These are phyloP conservation scores for Silene noctiflora DNA, from an alignment of 179 eudicot species.

Conservation along the genomic window DNA sequence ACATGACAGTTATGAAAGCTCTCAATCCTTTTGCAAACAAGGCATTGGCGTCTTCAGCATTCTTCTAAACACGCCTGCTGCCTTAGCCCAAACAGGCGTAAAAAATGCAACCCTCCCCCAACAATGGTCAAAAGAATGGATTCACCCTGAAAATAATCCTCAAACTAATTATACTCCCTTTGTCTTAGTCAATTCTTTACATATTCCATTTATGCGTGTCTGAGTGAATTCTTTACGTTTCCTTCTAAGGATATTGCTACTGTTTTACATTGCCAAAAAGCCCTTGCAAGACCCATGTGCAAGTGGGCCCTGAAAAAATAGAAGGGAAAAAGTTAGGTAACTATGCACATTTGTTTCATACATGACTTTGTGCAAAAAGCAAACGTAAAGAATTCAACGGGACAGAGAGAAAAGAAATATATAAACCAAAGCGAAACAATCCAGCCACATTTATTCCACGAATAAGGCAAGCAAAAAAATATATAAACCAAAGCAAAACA, in stretches of 20 bases:
- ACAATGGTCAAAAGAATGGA: neutral
- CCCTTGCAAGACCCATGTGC: too few species aligned
- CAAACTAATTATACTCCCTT: neutral
- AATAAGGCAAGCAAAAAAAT: slow-evolving; percentile 2
- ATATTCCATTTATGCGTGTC: too few species aligned
- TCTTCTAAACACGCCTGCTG: neutral
- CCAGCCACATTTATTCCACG: neutral
- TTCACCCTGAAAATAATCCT: neutral
- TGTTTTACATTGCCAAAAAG: too few species aligned
- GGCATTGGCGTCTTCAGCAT: neutral
- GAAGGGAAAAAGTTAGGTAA: too few species aligned
- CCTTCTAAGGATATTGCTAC: too few species aligned
- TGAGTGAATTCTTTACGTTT: too few species aligned
- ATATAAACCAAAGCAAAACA: slow-evolving; percentile 8
- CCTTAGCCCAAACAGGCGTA: neutral
- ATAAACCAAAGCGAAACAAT: neutral
- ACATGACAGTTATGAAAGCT: slow-evolving; percentile 5
- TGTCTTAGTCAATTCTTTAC: too few species aligned
- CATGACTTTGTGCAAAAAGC: too few species aligned
- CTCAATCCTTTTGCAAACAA: neutral
- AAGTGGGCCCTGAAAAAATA: too few species aligned
- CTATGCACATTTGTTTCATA: too few species aligned
- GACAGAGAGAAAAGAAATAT: neutral
- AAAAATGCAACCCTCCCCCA: neutral
- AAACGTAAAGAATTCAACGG: too few species aligned